Evolutionary conservation across 2,329 filamentous ascomycete genomes (phyloP).

Genomic region (Torrubiella hemipterigena): DNA sequence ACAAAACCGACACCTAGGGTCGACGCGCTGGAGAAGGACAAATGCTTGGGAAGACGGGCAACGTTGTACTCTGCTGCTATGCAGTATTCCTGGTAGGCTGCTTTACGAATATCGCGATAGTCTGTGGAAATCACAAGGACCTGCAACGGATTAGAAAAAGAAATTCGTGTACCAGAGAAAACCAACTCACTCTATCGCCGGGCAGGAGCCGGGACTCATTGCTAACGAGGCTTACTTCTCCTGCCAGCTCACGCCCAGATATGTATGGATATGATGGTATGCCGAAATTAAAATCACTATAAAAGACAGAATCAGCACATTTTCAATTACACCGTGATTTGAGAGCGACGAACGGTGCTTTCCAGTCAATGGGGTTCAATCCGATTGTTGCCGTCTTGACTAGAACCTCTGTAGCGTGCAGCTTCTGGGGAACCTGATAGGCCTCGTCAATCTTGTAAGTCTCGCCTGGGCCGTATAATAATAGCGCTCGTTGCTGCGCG

Average conservation of each 20-base stretch:
- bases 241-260: constrained; percentile 58
- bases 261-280: constrained; percentile 58
- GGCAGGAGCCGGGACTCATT: constrained; percentile 34
- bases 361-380: constrained; percentile 68
- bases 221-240: constrained; percentile 38
- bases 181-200: constrained; percentile 37
- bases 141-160: constrained; percentile 15
- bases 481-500: not conserved
- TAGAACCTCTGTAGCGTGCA: constrained; percentile 37
- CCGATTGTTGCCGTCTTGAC: constrained; percentile 55
- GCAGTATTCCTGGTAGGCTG: constrained; percentile 59
- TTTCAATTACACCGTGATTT: not conserved
- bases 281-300: constrained; percentile 57
- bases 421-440: constrained; percentile 29
- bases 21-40: constrained; percentile 43
- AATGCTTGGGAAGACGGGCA: constrained; percentile 43
- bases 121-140: constrained; percentile 60
- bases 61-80: constrained; percentile 54
- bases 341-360: constrained; percentile 48
- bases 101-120: constrained; percentile 61
- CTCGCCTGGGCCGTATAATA: constrained; percentile 1
- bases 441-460: constrained; percentile 9
- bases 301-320: not conserved
- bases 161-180: not conserved
- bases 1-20: constrained; percentile 62